Percentiles rank a stretch among this genome's conserved stretches.
Conservation (phyloP, 129 eudicot species). For the Dittrichia graveolens region DNA sequence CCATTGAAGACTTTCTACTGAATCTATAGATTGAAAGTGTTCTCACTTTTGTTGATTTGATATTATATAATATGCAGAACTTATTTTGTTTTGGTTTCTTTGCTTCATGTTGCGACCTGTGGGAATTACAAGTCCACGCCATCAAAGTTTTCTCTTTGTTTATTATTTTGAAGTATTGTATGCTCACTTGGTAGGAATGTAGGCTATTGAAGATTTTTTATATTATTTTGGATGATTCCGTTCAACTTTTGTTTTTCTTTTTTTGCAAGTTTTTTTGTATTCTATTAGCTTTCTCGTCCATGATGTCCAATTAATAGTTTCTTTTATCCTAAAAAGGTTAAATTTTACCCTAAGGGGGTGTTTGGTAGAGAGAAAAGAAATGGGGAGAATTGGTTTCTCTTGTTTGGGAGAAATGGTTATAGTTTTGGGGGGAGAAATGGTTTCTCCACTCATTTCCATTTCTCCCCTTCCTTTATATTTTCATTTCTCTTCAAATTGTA, state of each 20-base stretch:
- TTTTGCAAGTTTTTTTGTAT: background rate
- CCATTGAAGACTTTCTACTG: background rate
- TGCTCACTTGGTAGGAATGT: background rate
- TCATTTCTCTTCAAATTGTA: background rate
- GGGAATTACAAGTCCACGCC: background rate
- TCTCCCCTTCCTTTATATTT: too few relatives aligned
- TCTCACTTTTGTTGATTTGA: constrained; percentile 16
- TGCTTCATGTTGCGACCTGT: constrained; percentile 1
- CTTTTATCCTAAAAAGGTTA: background rate
- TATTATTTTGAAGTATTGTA: background rate
- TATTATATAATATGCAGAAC: too few relatives aligned
- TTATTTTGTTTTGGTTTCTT: background rate
- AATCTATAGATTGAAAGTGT: too few relatives aligned
- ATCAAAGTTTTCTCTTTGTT: constrained; percentile 2
- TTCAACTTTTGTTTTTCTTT: background rate
- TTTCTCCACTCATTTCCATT: too few relatives aligned
- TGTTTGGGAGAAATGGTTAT: too few relatives aligned
- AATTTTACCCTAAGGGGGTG: background rate
- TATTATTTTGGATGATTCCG: background rate
- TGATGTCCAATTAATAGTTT: background rate
- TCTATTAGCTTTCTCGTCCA: constrained; percentile 7
- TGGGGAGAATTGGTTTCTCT: too few relatives aligned
- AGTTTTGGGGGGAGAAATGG: too few relatives aligned
- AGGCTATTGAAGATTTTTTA: background rate
- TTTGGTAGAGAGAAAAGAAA: too few relatives aligned